Conservation (phyloP, 75 land plant genomes). For the Picea sitchensis region DNA sequence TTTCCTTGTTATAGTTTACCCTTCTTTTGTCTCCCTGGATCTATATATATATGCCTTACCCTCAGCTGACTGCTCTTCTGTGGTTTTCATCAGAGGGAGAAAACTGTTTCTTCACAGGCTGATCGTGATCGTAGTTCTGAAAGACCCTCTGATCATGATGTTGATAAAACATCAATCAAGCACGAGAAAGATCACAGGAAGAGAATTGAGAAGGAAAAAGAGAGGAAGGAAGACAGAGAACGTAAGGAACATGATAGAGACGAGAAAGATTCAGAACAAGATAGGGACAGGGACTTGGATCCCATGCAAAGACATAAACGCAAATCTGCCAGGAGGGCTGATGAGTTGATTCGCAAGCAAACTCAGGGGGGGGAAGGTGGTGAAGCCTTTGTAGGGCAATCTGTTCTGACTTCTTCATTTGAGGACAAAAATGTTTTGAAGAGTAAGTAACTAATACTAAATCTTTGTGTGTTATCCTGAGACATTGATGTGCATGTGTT, state of each 20-base stretch:
- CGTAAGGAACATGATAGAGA: slow-evolving; percentile 50
- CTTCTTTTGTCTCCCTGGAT: slow-evolving; percentile 7
- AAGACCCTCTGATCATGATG: slow-evolving; percentile 51
- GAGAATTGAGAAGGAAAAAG: slow-evolving; percentile 66
- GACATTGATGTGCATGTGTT: neutral
- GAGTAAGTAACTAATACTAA: slow-evolving; percentile 32
- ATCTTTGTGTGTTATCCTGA: neutral
- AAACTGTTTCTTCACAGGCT: slow-evolving; percentile 20
- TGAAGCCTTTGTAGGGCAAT: slow-evolving; percentile 33
- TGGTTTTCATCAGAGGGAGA: slow-evolving; percentile 44
- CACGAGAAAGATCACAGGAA: slow-evolving; percentile 64
- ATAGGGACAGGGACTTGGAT: slow-evolving; percentile 48
- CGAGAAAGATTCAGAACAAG: slow-evolving; percentile 63
- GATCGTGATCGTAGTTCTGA: slow-evolving; percentile 67
- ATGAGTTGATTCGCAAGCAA: slow-evolving; percentile 56
- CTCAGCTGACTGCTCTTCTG: neutral
- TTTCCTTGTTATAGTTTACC: neutral
- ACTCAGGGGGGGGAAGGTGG: slow-evolving; percentile 59
- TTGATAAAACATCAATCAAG: slow-evolving; percentile 36
- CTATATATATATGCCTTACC: no score
- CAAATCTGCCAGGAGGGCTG: slow-evolving; percentile 60
- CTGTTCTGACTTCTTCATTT: slow-evolving; percentile 24
- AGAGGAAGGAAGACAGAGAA: slow-evolving; percentile 49
- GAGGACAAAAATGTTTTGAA: slow-evolving; percentile 67
- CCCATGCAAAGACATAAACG: slow-evolving; percentile 48